These are phyloP conservation scores for Ustilago bromivora DNA, from an alignment of 1,284 basidiomycete species.

Conservation along the genomic window DNA sequence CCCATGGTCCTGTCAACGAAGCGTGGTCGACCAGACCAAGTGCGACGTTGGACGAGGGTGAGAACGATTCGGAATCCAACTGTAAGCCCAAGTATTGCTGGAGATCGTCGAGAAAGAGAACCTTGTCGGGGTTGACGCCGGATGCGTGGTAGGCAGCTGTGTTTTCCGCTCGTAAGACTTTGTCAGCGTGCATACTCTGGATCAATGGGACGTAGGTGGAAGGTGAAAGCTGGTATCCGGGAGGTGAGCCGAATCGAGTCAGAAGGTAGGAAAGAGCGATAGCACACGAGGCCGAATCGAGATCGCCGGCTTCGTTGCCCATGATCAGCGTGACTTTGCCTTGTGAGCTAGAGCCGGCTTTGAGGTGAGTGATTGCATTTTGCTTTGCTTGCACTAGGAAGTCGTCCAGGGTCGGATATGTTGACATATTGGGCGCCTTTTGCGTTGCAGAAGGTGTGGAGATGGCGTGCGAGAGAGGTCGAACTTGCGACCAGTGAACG, in stretches of 20 bases:
- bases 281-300: constrained; percentile 64
- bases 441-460: neutral
- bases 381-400: constrained; percentile 32
- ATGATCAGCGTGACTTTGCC: constrained; percentile 55
- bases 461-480: constrained; percentile 1
- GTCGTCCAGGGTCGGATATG: constrained; percentile 16
- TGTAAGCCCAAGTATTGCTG: constrained; percentile 30
- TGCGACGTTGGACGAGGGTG: constrained; percentile 31
- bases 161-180: constrained; percentile 88
- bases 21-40: constrained; percentile 59
- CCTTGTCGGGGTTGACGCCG: constrained; percentile 22
- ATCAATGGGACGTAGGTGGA: constrained; percentile 77
- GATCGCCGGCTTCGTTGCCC: constrained; percentile 68
- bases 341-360: constrained; percentile 10
- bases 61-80: constrained; percentile 35
- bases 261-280: constrained; percentile 63
- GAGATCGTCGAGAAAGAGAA: constrained; percentile 54
- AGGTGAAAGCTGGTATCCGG: constrained; percentile 24
- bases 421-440: neutral
- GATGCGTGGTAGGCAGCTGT: constrained; percentile 50
- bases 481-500: constrained; percentile 23
- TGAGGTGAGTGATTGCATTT: constrained; percentile 32
- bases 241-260: constrained; percentile 35
- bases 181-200: constrained; percentile 78
- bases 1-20: constrained; percentile 48